Conservation (phyloP, 257 asterid genomes). For the Capsicum chinense region DNA sequence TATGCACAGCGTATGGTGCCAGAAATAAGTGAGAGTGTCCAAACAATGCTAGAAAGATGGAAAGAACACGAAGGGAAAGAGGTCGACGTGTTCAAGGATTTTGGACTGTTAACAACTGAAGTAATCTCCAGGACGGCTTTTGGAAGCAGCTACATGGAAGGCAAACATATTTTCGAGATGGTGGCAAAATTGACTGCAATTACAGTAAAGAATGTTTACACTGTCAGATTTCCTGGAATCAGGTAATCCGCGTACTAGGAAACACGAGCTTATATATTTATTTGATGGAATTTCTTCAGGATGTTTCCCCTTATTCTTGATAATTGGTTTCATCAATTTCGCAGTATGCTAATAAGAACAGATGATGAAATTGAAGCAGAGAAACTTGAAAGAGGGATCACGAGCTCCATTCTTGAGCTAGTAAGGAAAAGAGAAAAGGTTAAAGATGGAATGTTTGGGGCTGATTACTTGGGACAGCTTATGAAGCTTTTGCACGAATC, state of each 20-base stretch:
- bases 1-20: conserved; percentile 55
- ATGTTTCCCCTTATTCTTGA: not conserved
- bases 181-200: conserved; percentile 50
- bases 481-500: conserved; percentile 42
- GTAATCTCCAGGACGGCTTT: conserved; percentile 73
- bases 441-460: conserved; percentile 38
- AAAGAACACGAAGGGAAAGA: conserved; percentile 53
- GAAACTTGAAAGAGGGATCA: conserved; percentile 52
- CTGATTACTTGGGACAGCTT: conserved; percentile 61
- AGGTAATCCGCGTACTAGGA: conserved; percentile 38
- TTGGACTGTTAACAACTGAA: conserved; percentile 59
- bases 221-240: conserved; percentile 52
- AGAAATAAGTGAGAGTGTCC: conserved; percentile 55
- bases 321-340: not conserved
- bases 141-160: conserved; percentile 73
- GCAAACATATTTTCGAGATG: conserved; percentile 65
- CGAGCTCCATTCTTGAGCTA: conserved; percentile 52
- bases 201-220: conserved; percentile 49
- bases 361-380: conserved; percentile 65
- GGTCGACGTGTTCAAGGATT: conserved; percentile 64
- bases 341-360: conserved; percentile 45
- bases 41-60: conserved; percentile 63
- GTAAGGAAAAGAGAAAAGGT: conserved; percentile 46
- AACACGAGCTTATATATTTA: not conserved
- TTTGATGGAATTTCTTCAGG: not conserved